Conservation (phyloP, 2,329 filamentous ascomycete genomes). For the Ascochyta lentis region DNA sequence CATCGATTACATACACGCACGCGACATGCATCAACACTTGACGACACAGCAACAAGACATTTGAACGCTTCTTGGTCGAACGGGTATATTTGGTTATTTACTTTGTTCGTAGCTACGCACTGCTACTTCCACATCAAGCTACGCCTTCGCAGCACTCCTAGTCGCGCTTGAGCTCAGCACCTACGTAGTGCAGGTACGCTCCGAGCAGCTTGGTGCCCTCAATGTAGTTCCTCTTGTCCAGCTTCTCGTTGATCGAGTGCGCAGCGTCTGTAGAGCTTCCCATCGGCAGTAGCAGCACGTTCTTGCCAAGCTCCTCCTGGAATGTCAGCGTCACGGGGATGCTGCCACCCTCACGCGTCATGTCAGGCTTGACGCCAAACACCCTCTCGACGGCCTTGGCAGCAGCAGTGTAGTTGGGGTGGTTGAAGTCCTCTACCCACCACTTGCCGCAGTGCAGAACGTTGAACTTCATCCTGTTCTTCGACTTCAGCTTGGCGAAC, state of each 20-base stretch:
- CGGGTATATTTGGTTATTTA: constrained; percentile 15
- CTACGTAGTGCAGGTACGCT: constrained; percentile 94
- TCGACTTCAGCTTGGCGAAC: constrained; percentile 86
- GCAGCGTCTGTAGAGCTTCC: constrained; percentile 95
- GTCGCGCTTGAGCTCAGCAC: constrained; percentile 74
- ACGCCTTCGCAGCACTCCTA: constrained; percentile 9
- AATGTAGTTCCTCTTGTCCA: constrained; percentile 97
- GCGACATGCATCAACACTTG: neutral
- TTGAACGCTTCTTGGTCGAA: neutral
- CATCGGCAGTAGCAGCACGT: constrained; percentile 94
- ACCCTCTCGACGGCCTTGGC: constrained; percentile 96
- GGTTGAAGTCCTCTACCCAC: constrained; percentile 97
- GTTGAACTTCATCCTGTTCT: constrained; percentile 85
- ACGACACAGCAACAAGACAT: neutral
- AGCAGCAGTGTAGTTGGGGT: constrained; percentile 98
- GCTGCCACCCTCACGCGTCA: constrained; percentile 94
- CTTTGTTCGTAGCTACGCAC: constrained; percentile 3
- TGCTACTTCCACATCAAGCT: neutral
- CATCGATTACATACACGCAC: too few relatives aligned
- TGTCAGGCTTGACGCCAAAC: constrained; percentile 90
- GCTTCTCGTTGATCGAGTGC: constrained; percentile 98
- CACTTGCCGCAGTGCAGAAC: constrained; percentile 94
- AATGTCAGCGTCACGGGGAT: constrained; percentile 98
- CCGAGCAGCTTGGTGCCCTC: constrained; percentile 96
- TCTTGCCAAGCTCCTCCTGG: constrained; percentile 97